Evolutionary conservation across 164 flowering plant genomes (phyloP).

Genomic region (Macadamia integrifolia): DNA sequence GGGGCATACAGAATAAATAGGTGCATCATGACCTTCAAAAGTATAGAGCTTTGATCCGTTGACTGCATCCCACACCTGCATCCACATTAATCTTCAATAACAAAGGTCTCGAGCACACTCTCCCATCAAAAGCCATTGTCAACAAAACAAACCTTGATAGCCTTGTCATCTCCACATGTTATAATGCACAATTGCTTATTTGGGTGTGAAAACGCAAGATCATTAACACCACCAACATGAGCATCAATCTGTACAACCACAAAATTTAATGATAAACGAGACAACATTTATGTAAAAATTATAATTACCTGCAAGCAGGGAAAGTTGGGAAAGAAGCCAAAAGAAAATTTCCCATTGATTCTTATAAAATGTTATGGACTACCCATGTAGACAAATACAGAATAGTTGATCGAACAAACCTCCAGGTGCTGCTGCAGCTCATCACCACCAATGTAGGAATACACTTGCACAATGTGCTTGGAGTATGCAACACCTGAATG

Average conservation of each 20-base stretch:
- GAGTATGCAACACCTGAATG: constrained; percentile 67
- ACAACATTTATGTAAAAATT: background rate
- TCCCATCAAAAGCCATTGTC: background rate
- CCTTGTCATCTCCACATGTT: constrained; percentile 72
- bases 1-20: constrained; percentile 58
- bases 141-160: constrained; percentile 54
- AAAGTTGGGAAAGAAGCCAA: background rate
- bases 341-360: background rate
- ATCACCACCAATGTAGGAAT: constrained; percentile 47
- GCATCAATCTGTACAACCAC: constrained; percentile 53
- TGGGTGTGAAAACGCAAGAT: constrained; percentile 68
- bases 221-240: constrained; percentile 65
- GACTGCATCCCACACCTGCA: constrained; percentile 59
- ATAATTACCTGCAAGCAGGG: background rate
- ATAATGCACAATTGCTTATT: constrained; percentile 53
- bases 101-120: background rate
- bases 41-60: constrained; percentile 42
- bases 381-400: background rate
- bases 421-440: constrained; percentile 53
- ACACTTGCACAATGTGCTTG: constrained; percentile 63
- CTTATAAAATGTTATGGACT: background rate
- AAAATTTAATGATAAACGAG: background rate
- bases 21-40: constrained; percentile 76
- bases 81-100: background rate
- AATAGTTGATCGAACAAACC: constrained; percentile 31